These are phyloP conservation scores for Penicillium riverlandense DNA, from an alignment of 495 filamentous ascomycete species.

Conservation along the genomic window DNA sequence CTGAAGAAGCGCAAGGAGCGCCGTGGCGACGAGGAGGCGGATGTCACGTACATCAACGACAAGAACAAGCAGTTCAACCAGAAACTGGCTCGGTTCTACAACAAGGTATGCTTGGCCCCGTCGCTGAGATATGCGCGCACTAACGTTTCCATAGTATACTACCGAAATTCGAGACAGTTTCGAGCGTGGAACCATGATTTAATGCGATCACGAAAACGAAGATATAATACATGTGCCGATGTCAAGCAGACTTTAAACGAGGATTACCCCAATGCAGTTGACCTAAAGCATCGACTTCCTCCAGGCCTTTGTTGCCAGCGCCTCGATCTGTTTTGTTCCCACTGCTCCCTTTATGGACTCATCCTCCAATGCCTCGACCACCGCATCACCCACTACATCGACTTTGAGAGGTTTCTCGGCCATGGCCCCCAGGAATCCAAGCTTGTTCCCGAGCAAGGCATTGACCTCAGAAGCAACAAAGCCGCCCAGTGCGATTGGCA, in stretches of 20 bases:
- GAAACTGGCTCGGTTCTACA: conserved; percentile 90
- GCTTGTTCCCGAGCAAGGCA: conserved; percentile 59
- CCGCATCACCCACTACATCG: conserved; percentile 76
- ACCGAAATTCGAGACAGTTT: conserved; percentile 96
- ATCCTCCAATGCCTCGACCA: conserved; percentile 72
- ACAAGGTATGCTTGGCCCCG: conserved; percentile 56
- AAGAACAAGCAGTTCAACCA: conserved; percentile 99
- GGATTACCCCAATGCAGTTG: background rate
- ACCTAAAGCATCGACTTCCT: conserved; percentile 70
- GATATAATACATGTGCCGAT: conserved; percentile 18
- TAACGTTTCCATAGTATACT: conserved; percentile 63
- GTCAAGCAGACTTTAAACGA: background rate
- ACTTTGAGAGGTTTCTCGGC: conserved; percentile 80
- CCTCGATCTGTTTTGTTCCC: conserved; percentile 62
- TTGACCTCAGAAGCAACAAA: conserved; percentile 66
- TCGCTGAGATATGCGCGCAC: conserved; percentile 1
- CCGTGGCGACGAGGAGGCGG: conserved; percentile 67
- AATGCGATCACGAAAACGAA: conserved; percentile 15
- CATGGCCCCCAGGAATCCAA: conserved; percentile 69
- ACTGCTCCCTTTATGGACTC: conserved; percentile 61
- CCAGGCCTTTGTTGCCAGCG: conserved; percentile 68
- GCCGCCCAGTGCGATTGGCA: conserved; percentile 72
- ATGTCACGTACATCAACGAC: conserved; percentile 98
- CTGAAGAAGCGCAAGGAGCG: conserved; percentile 79
- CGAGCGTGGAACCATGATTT: conserved; percentile 79